Conservation (phyloP, 2,329 filamentous ascomycete genomes). For the Aspergillus fijiensis region DNA sequence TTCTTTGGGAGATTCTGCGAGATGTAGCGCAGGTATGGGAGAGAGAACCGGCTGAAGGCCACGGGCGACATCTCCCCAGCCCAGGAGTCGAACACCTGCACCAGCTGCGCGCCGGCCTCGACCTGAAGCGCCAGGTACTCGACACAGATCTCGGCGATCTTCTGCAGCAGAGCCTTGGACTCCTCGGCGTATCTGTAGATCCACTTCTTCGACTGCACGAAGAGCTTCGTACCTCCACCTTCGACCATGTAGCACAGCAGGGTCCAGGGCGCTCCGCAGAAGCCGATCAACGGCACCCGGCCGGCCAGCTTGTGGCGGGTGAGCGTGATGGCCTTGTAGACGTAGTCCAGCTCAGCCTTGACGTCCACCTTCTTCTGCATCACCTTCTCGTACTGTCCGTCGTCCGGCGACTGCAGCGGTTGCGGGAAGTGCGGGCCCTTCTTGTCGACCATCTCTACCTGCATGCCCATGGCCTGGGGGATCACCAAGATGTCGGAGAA, state of each 20-base stretch:
- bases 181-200: conserved; percentile 84
- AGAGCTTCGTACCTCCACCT: conserved; percentile 92
- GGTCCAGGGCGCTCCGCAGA: conserved; percentile 96
- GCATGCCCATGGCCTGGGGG: conserved; percentile 96
- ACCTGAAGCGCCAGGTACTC: conserved; percentile 93
- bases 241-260: conserved; percentile 99
- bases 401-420: conserved; percentile 74
- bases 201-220: conserved; percentile 94
- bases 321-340: conserved; percentile 91
- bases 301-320: conserved; percentile 85
- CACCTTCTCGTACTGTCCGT: conserved; percentile 78
- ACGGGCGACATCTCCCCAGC: conserved; percentile 86
- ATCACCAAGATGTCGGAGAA: conserved; percentile 98
- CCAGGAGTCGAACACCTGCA: conserved; percentile 99
- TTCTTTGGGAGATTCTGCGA: conserved; percentile 73
- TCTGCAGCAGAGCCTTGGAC: conserved; percentile 77
- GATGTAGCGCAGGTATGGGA: conserved; percentile 85
- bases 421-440: conserved; percentile 93
- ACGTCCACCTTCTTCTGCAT: conserved; percentile 80
- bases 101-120: conserved; percentile 85
- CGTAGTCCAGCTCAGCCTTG: conserved; percentile 80
- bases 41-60: conserved; percentile 78
- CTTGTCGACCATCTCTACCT: conserved; percentile 97
- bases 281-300: conserved; percentile 88
- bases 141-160: conserved; percentile 91